phyloP scores from a whole-genome alignment of 1,284 basidiomycete species.

The Trametes versicolor region DNA sequence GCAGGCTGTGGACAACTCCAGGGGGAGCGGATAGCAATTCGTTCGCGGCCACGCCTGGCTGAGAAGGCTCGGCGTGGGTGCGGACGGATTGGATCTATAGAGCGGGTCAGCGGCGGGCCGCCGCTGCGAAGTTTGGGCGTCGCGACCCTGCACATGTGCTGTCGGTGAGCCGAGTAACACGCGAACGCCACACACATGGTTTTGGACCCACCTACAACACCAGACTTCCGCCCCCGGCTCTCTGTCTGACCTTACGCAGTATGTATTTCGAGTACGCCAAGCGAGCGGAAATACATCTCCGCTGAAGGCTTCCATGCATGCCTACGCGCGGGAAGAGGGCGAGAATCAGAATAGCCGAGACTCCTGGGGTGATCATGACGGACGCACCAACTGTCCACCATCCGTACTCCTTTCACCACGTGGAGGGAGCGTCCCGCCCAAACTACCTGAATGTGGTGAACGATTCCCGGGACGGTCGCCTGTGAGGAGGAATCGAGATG shows the following conservation, averaged over 20 bases:
- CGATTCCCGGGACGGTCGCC: not conserved
- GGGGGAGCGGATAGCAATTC: not conserved
- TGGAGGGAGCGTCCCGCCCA: not conserved
- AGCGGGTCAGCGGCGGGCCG: not conserved
- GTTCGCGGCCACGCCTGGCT: not conserved
- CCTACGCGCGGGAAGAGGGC: not conserved
- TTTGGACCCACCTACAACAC: not conserved
- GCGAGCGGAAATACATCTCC: slow-evolving; percentile 3
- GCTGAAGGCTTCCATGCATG: not conserved
- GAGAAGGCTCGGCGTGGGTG: slow-evolving; percentile 9
- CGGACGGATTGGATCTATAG: not conserved
- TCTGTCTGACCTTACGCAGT: not conserved
- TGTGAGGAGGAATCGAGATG: not conserved
- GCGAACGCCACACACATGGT: not conserved
- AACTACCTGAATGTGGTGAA: not conserved
- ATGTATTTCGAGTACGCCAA: slow-evolving; percentile 2
- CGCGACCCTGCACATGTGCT: not conserved
- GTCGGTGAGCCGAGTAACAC: not conserved
- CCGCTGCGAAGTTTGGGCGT: not conserved
- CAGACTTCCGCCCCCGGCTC: not conserved
- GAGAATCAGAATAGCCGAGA: not conserved
- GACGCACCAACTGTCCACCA: not conserved
- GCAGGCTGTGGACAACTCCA: not conserved
- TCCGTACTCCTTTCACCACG: not conserved
- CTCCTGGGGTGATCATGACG: not conserved